Base-by-base conservation (phyloP, 192 early-diverging fungal genomes). In the Podila epicladia region DNA sequence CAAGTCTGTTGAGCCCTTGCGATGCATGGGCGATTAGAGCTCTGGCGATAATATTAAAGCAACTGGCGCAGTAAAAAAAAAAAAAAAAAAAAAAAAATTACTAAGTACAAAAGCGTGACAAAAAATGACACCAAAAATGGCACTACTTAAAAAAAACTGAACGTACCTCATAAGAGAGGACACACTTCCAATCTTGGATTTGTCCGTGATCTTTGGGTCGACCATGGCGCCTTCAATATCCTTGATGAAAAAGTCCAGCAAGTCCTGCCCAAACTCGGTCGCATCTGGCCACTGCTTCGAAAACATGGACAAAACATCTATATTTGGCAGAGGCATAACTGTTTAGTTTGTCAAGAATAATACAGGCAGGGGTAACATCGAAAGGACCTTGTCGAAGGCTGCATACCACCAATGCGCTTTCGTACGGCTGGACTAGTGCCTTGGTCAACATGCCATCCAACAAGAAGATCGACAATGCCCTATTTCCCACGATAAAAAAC, bases 401-500 rank as follows among this genome's bases (percentile, higher is more conserved):
- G 17, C 71, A 59, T 87, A 89, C 90, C 88, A 24, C 75, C 68
- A 41, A 93, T 85, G 20, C 85, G 72, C 4, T 29, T 61, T 58
- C 82, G 72, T 11, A 90, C 72, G 9, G 64, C 32, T 37, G 74
- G 82, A 1, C 82, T 76, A 0, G 89, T 67, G 15, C 65, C 63
- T n/a, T 78, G 70, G 73, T 94, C 92, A 38, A 92, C 84, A 67
- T 87, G 73, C 92, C 93, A 94, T 13, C 90, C 92, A 28, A 93
- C 86, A 20, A 94, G 83, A 28, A 92, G 73, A 83, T 92, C 89
- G 51, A 94, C 73, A 59, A 94, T 83, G 48, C 80, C 82, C 84
- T 89, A 75, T 24, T 20, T 5, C 49, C 3, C 58, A 32, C 7
- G 19, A 66, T 19, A 28, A 8, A 26, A 62, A n/a, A 0, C 15